phyloP scores from a whole-genome alignment of 2,329 filamentous ascomycete species.

The Macroventuria anomochaeta region DNA sequence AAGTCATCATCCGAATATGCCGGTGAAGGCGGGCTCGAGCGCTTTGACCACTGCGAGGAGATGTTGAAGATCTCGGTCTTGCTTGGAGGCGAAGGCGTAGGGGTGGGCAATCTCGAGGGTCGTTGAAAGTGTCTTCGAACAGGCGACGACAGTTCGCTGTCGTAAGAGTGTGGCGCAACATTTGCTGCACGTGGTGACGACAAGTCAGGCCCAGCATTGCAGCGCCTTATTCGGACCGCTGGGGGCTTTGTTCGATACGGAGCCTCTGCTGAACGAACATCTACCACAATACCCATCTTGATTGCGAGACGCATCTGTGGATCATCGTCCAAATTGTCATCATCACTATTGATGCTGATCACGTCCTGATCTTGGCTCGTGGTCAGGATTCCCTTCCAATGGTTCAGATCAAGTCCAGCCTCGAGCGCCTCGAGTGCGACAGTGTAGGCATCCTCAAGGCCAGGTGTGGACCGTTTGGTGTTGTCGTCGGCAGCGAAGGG shows the following conservation, averaged over 20 bases:
- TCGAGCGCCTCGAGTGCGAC: constrained; percentile 8
- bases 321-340: background rate
- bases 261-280: no score
- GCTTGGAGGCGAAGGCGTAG: background rate
- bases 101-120: background rate
- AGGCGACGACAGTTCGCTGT: no score
- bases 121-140: no score
- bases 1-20: background rate
- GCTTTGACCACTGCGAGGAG: background rate
- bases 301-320: constrained; percentile 1
- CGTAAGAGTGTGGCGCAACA: background rate
- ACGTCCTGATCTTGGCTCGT: constrained; percentile 1
- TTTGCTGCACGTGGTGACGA: no score
- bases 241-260: no score
- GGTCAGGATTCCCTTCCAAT: constrained; percentile 21
- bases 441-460: constrained; percentile 21
- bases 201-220: no score
- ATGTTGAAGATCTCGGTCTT: background rate
- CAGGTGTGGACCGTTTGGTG: constrained; percentile 5
- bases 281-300: background rate
- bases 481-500: constrained; percentile 8
- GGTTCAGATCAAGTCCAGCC: constrained; percentile 1
- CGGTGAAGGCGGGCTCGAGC: background rate
- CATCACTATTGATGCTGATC: background rate
- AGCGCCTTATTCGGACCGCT: no score